Base-by-base conservation (phyloP, 75 land plant species). In the Selaginella tamariscina region DNA sequence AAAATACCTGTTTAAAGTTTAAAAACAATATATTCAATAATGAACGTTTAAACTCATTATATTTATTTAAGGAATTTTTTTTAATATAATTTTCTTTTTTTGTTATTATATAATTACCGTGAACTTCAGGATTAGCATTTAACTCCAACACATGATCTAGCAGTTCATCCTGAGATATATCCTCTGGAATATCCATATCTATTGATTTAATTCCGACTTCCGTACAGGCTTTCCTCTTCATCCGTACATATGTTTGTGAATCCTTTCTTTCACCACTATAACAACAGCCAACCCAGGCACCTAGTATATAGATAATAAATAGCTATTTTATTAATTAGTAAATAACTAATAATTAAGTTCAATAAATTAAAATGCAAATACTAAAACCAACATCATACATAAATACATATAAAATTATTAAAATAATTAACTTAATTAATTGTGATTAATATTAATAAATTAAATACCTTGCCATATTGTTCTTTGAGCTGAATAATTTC, bases 271-370 rank as follows among this genome's bases (percentile, higher is more conserved):
- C 72, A 21, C 95, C 15, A 89, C 95, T 32, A 89, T 82, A 24
- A 89, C 85, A 56, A 89, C 95, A 0, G 91, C 95, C 66, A 89
- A 71, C 5, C 91, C 91, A 2, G 95, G 95, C 8, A 84, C 87
- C 87, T 86, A 57, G 30, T 30, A 31, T 30, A 54, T 55, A 32
- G 1, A 21, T 73, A 55, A 22, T 23, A 73, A 27, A 68, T 27
- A 32, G 1, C 28, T 21, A 29, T 15, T 54, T n/a, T 55, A 39
- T 15, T 27, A 31, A 67, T 18, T 21, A 27, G 1, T 15, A 27
- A 55, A 24, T 1, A 26, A 24, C 28, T 15, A 8, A 29, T 33
- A 29, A 66, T 66, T 22, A 66, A 66, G n/a, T 24, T 20, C 24
- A 66, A 49, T 30, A n/a, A 29, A 18, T 32, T 23, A 29, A 33